Evolutionary conservation across 1,284 basidiomycete genomes (phyloP), one percentile per base, ranked within the genome.

Genomic region (Vanrija pseudolonga): DNA sequence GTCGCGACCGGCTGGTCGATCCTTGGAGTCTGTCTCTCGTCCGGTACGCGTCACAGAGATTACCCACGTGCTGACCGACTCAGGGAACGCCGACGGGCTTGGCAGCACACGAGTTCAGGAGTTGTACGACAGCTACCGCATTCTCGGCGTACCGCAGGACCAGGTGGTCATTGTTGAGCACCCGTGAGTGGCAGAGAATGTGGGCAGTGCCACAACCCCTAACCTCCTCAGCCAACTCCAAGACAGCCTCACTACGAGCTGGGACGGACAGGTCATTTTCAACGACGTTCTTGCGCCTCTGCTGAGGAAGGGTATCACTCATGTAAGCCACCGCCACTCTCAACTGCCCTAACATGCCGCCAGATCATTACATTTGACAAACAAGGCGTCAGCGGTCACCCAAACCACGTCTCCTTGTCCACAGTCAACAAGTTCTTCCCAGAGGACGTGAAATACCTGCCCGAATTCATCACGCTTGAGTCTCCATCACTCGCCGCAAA

Each of bases 351-450:
- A 41, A 20, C 32, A 5, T 12, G 12, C 32, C 32, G 9, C 32
- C 67, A 95, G 89, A 85, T 98, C 51, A 78, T 99, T 53, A 97
- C 95, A 0, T 98, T 98, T 66, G 95, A 99, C 76, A 60, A 74
- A 0, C 62, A 71, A 4, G 95, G 96, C 1, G 80, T 98, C 5
- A 93, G 92, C 8, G 80, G 79, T 0, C 95, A 98, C 69, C 87
- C 89, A 0, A 99, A 98, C 73, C 95, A 99, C 74, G 81, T 81
- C 53, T 86, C 90, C 0, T 77, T 94, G 19, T 82, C 82, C n/a
- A 65, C 73, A 42, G 86, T 88, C 47, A 80, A 64, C 38, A 23
- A 56, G 23, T 59, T 59, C 19, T 50, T 66, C 17, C 52, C 52
- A 20, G 42, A 44, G 7, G 32, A 24, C 20, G 22, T 23, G 44